These are phyloP conservation scores for Paralagenidium karlingii DNA, from an alignment of 352 stramenopile species.

Conservation along the genomic window DNA sequence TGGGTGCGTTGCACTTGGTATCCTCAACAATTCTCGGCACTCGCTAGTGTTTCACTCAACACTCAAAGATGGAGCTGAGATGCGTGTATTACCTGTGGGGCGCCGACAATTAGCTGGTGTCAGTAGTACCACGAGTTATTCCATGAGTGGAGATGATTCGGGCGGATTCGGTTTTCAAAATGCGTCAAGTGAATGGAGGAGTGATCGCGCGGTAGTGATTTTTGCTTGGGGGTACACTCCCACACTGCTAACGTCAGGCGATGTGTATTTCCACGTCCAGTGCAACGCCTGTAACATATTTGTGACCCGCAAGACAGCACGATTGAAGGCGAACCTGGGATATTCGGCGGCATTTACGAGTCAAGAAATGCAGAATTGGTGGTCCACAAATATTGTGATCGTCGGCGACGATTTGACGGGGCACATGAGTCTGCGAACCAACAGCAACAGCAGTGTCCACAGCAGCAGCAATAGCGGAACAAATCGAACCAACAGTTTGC, in stretches of 20 bases:
- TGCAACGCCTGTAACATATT: slow-evolving; percentile 78
- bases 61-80: slow-evolving; percentile 63
- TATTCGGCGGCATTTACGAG: slow-evolving; percentile 77
- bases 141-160: slow-evolving; percentile 58
- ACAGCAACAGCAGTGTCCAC: slow-evolving; percentile 5
- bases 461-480: too few species aligned
- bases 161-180: background rate
- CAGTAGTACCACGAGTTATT: slow-evolving; percentile 22
- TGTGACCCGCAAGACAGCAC: slow-evolving; percentile 63
- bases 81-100: slow-evolving; percentile 48
- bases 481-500: background rate
- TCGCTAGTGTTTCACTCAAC: slow-evolving; percentile 51
- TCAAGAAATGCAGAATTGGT: slow-evolving; percentile 71
- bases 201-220: slow-evolving; percentile 54
- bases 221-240: slow-evolving; percentile 81
- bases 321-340: slow-evolving; percentile 55
- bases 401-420: slow-evolving; percentile 65
- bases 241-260: slow-evolving; percentile 64
- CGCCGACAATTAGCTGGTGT: slow-evolving; percentile 42
- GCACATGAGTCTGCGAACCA: slow-evolving; percentile 8
- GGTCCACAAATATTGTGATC: slow-evolving; percentile 67
- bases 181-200: slow-evolving; percentile 39
- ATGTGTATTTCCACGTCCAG: slow-evolving; percentile 74
- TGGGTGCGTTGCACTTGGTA: slow-evolving; percentile 52
- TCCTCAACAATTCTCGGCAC: slow-evolving; percentile 74